Conservation (phyloP, 345 rosid genomes). For the Salix purpurea region DNA sequence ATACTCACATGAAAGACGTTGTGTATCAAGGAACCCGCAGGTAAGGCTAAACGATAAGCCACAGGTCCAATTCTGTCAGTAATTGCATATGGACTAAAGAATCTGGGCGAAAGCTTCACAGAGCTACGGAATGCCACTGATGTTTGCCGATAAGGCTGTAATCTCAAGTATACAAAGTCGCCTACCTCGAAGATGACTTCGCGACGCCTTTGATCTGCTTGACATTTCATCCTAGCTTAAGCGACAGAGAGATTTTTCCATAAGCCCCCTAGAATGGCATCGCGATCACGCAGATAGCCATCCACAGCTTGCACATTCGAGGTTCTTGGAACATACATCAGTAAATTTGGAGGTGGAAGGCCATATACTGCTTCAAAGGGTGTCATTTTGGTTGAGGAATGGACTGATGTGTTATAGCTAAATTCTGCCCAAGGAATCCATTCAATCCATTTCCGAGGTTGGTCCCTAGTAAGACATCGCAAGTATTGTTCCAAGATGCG, state of each 20-base stretch:
- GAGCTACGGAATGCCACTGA: background rate
- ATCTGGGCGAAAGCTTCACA: no score
- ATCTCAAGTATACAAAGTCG: background rate
- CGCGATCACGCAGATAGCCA: background rate
- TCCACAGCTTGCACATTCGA: background rate
- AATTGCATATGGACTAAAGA: no score
- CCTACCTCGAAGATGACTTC: background rate
- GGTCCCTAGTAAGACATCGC: background rate
- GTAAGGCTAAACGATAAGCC: no score
- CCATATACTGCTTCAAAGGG: background rate
- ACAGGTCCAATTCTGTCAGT: background rate
- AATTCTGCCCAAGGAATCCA: background rate
- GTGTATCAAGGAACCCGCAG: no score
- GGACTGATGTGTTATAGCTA: background rate
- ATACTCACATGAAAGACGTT: no score
- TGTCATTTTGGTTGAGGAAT: background rate
- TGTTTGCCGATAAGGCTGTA: background rate
- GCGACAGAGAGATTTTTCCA: background rate
- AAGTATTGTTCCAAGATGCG: background rate
- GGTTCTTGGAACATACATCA: background rate
- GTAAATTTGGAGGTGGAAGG: background rate
- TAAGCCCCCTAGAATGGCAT: background rate
- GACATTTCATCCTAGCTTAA: background rate
- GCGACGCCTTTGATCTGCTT: accelerated
- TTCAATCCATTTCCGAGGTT: background rate